These are phyloP conservation scores for Aspergillus bertholletiae DNA, from an alignment of 495 filamentous ascomycete species.

Conservation along the genomic window DNA sequence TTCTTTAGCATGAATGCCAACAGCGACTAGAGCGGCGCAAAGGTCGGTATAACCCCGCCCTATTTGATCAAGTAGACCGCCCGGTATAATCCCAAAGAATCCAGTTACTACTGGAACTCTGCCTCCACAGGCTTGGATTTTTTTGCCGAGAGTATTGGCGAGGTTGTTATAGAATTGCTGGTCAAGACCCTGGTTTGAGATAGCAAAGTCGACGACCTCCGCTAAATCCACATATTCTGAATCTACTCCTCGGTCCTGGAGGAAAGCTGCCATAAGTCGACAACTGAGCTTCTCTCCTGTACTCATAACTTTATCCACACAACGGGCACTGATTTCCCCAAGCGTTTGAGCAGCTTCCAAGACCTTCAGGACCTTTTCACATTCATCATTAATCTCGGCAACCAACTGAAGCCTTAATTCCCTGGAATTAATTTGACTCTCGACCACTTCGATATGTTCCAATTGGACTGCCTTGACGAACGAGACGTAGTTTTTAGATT, in stretches of 20 bases:
- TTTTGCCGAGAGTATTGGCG: constrained; percentile 58
- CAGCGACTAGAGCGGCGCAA: constrained; percentile 77
- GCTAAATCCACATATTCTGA: constrained; percentile 85
- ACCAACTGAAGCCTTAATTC: constrained; percentile 56
- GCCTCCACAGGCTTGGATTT: constrained; percentile 65
- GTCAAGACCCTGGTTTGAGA: constrained; percentile 57
- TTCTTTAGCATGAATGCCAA: constrained; percentile 72
- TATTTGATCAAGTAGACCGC: constrained; percentile 71
- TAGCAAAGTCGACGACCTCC: constrained; percentile 64
- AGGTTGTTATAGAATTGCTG: constrained; percentile 78
- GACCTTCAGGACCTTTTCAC: constrained; percentile 55
- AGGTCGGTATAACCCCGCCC: constrained; percentile 89
- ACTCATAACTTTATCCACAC: constrained; percentile 85
- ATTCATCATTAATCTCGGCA: constrained; percentile 69
- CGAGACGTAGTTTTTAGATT: constrained; percentile 58
- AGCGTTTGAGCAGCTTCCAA: constrained; percentile 57
- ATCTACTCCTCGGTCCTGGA: constrained; percentile 72
- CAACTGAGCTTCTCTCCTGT: constrained; percentile 93
- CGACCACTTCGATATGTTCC: constrained; percentile 69
- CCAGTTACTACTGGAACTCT: constrained; percentile 76
- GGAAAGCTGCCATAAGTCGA: constrained; percentile 75
- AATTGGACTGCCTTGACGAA: constrained; percentile 70
- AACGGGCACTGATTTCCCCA: constrained; percentile 71
- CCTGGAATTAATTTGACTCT: constrained; percentile 55
- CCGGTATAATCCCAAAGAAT: constrained; percentile 84